Evolutionary conservation across 441 rosid species (phyloP).

Genomic region (Dalechampia spathulata): DNA sequence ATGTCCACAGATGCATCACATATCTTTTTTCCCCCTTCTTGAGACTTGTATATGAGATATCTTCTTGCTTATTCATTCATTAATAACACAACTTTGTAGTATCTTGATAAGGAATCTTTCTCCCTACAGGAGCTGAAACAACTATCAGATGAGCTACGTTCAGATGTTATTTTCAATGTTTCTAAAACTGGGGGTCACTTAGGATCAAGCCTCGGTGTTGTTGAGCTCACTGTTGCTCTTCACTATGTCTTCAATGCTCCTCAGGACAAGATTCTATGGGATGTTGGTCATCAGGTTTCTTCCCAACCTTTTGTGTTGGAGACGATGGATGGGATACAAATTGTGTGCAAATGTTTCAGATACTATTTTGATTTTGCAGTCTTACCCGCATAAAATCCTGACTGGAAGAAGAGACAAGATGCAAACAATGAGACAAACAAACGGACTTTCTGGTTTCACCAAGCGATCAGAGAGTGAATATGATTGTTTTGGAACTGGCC

Average conservation of each 20-base stretch:
- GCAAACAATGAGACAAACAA: constrained; percentile 79
- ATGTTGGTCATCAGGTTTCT: constrained; percentile 91
- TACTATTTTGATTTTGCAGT: constrained; percentile 25
- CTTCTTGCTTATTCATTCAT: not conserved
- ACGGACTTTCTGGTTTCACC: constrained; percentile 82
- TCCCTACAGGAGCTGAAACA: constrained; percentile 84
- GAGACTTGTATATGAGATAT: not conserved
- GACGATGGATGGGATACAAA: too few species aligned
- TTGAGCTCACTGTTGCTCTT: constrained; percentile 93
- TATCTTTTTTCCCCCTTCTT: too few species aligned
- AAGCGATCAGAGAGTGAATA: constrained; percentile 84
- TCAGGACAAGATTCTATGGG: constrained; percentile 83
- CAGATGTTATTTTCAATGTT: constrained; percentile 81
- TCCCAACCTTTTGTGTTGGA: not conserved
- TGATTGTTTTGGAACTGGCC: constrained; percentile 92
- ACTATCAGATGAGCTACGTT: constrained; percentile 77
- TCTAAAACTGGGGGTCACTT: constrained; percentile 91
- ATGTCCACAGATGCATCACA: not conserved
- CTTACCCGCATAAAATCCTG: constrained; percentile 91
- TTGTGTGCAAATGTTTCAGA: too few species aligned
- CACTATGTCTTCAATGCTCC: constrained; percentile 85
- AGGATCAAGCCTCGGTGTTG: constrained; percentile 95
- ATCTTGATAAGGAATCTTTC: too few species aligned
- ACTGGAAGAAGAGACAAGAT: constrained; percentile 91
- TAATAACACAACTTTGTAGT: too few species aligned